phyloP scores from a whole-genome alignment of 208 protist species.

The Willaertia magna region DNA sequence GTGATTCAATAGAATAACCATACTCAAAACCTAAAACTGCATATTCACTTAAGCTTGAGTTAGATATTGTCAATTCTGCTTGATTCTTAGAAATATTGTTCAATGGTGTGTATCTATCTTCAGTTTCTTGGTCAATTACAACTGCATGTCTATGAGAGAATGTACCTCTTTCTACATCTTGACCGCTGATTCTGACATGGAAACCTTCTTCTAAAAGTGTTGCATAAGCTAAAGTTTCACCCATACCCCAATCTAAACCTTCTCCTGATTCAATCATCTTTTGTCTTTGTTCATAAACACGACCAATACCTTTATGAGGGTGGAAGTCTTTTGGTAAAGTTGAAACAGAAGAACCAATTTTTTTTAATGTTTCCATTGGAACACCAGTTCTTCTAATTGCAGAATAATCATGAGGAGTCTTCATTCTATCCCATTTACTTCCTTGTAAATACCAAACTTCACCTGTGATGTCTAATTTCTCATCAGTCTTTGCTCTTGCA shows the following conservation, averaged over 20 bases:
- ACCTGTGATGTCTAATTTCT: conserved; percentile 27
- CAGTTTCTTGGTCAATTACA: conserved; percentile 72
- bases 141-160: conserved; percentile 92
- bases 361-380: conserved; percentile 37
- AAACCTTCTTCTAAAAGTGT: conserved; percentile 76
- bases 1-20: conserved; percentile 80
- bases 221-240: conserved; percentile 84
- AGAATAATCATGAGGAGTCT: conserved; percentile 18
- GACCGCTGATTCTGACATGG: conserved; percentile 75
- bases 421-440: conserved; percentile 25
- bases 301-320: conserved; percentile 55
- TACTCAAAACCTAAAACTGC: conserved; percentile 91
- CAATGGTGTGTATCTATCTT: conserved; percentile 55
- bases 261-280: conserved; percentile 50
- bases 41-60: conserved; percentile 87
- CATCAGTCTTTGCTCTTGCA: conserved; percentile 37
- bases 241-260: conserved; percentile 80
- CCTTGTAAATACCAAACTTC: conserved; percentile 45
- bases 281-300: conserved; percentile 56
- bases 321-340: conserved; percentile 60
- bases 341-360: conserved; percentile 50
- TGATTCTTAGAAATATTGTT: conserved; percentile 49
- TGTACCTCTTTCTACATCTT: conserved; percentile 92
- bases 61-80: conserved; percentile 69
- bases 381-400: conserved; percentile 45